Conservation (phyloP, 768 basidiomycete species). For the Mycena belliarum region DNA sequence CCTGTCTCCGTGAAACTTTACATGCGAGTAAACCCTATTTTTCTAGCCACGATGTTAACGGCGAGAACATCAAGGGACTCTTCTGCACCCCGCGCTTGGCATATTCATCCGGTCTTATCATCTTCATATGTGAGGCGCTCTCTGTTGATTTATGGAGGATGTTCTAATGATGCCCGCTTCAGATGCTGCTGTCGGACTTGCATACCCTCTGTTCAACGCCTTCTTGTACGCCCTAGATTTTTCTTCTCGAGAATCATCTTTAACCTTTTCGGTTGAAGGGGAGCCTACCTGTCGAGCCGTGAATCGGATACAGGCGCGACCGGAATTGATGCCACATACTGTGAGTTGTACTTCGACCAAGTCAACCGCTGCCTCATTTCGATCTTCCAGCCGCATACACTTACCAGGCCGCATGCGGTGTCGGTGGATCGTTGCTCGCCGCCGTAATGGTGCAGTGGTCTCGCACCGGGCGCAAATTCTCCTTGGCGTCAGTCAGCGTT, state of each 20-base stretch:
- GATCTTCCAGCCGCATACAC: constrained; percentile 29
- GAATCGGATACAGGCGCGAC: neutral
- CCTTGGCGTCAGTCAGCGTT: constrained; percentile 16
- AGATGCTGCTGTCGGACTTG: constrained; percentile 56
- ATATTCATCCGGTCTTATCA: constrained; percentile 49
- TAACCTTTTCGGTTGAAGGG: constrained; percentile 30
- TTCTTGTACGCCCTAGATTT: constrained; percentile 37
- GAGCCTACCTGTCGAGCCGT: constrained; percentile 13
- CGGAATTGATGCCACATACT: constrained; percentile 35
- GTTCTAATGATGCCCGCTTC: neutral
- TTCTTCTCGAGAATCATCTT: neutral
- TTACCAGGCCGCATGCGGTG: constrained; percentile 42
- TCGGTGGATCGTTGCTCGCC: constrained; percentile 57
- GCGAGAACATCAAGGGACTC: constrained; percentile 45
- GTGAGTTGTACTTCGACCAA: constrained; percentile 25
- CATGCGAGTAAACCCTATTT: neutral
- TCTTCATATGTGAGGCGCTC: constrained; percentile 48
- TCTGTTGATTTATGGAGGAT: neutral
- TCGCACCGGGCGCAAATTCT: constrained; percentile 19
- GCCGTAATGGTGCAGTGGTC: constrained; percentile 35
- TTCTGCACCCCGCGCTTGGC: constrained; percentile 54
- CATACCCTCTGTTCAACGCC: constrained; percentile 58
- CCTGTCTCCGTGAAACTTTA: neutral
- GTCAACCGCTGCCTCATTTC: neutral
- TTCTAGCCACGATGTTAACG: constrained; percentile 22